Conservation (phyloP, 345 rosid genomes). For the Balakata baccata region DNA sequence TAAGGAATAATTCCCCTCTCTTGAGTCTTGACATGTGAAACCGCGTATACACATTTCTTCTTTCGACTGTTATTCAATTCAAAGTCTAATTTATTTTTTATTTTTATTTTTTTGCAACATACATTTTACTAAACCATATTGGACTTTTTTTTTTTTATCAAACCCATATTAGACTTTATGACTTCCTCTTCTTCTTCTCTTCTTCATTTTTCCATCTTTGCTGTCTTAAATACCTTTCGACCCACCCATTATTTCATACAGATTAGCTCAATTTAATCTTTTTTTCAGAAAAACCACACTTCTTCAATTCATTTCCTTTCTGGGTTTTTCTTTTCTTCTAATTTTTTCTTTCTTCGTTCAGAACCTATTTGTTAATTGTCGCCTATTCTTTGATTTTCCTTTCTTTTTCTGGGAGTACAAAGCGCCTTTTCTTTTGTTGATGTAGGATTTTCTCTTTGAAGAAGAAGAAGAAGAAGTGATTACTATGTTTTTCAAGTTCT, state of each 20-base stretch:
- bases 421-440: not conserved
- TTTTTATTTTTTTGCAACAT: not conserved
- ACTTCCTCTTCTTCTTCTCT: not conserved
- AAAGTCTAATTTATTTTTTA: constrained; percentile 1
- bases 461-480: constrained; percentile 20
- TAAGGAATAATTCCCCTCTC: too few relatives aligned
- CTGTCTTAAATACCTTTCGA: not conserved
- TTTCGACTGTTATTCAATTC: not conserved
- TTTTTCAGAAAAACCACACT: not conserved
- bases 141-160: too few relatives aligned
- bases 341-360: not conserved
- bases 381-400: not conserved
- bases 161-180: not conserved
- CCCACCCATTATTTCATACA: not conserved
- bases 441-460: constrained; percentile 21
- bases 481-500: constrained; percentile 50
- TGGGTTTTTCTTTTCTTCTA: not conserved
- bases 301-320: not conserved
- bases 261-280: not conserved
- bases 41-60: not conserved
- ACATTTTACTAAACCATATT: not conserved
- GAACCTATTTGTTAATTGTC: not conserved
- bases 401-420: not conserved
- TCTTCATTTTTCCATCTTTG: not conserved
- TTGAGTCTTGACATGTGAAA: not conserved